phyloP scores from a whole-genome alignment of 2,329 filamentous ascomycete species.

The Aphanoascus verrucosus region DNA sequence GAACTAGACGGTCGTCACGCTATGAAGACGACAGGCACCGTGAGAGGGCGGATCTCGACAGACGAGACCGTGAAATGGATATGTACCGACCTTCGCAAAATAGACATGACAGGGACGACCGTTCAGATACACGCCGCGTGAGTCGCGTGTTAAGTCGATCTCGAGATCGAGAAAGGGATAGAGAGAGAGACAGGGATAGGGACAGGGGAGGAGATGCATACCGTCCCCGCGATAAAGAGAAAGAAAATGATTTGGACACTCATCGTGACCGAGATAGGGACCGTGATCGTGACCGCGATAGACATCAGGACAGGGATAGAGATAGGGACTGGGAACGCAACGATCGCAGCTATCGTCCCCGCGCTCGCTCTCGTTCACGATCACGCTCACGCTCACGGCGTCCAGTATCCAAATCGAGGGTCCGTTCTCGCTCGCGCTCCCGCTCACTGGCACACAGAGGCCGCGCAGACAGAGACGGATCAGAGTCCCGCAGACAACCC shows the following conservation, averaged over 20 bases:
- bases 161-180: slow-evolving; percentile 10
- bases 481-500: slow-evolving; percentile 15
- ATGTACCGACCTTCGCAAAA: slow-evolving; percentile 16
- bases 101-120: slow-evolving; percentile 22
- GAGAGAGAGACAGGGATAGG: slow-evolving; percentile 13
- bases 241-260: slow-evolving; percentile 1
- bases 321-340: slow-evolving; percentile 15
- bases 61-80: slow-evolving; percentile 15
- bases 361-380: slow-evolving; percentile 17
- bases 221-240: slow-evolving; percentile 13
- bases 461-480: slow-evolving; percentile 14
- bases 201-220: slow-evolving; percentile 12
- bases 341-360: slow-evolving; percentile 19
- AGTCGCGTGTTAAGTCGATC: slow-evolving; percentile 24
- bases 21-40: slow-evolving; percentile 16
- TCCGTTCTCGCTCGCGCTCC: slow-evolving; percentile 18
- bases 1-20: slow-evolving; percentile 18
- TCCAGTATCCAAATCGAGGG: slow-evolving; percentile 15
- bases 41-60: slow-evolving; percentile 7
- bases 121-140: slow-evolving; percentile 24
- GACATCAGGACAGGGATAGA: slow-evolving; percentile 14
- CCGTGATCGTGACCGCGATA: slow-evolving; percentile 15
- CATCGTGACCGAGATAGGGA: slow-evolving; percentile 15
- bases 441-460: slow-evolving; percentile 17
- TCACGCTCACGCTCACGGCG: slow-evolving; percentile 18